Evolutionary conservation across 495 filamentous ascomycete species (phyloP).

Genomic region (Penicillium silybi): DNA sequence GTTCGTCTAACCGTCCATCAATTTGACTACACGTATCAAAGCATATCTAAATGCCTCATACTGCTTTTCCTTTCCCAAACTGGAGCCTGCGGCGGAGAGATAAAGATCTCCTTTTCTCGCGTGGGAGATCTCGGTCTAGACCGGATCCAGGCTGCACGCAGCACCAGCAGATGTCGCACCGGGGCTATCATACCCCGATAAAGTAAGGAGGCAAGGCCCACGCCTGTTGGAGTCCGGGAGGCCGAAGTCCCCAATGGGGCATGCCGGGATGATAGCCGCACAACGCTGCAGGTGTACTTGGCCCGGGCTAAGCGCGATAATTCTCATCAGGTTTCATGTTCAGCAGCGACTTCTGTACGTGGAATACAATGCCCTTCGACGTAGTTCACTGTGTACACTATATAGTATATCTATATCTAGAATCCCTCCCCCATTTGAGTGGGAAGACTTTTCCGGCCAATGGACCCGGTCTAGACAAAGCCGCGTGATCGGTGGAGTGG

Average conservation of each 20-base stretch:
- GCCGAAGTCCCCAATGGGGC: constrained; percentile 3
- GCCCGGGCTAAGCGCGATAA: constrained; percentile 16
- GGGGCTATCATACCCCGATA: neutral
- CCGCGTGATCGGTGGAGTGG: constrained; percentile 13
- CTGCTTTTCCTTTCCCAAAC: neutral
- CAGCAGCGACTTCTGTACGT: neutral
- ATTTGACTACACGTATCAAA: neutral
- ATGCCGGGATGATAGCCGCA: constrained; percentile 15
- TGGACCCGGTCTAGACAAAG: constrained; percentile 24
- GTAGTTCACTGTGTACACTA: neutral
- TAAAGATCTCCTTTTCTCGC: neutral
- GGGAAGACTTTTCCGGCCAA: constrained; percentile 27
- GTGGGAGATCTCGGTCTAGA: neutral
- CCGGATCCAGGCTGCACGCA: neutral
- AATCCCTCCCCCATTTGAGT: constrained; percentile 5
- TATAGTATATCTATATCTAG: neutral
- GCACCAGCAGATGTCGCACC: neutral
- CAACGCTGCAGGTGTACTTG: constrained; percentile 8
- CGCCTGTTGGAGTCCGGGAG: neutral
- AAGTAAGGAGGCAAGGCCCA: neutral
- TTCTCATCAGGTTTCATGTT: neutral
- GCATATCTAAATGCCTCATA: neutral
- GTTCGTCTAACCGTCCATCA: neutral
- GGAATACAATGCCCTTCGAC: neutral
- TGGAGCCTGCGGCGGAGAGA: neutral